Evolutionary conservation across 176 grass and related monocot species (phyloP), one percentile per base, ranked within the genome.

Genomic region (Urochloa ruziziensis): DNA sequence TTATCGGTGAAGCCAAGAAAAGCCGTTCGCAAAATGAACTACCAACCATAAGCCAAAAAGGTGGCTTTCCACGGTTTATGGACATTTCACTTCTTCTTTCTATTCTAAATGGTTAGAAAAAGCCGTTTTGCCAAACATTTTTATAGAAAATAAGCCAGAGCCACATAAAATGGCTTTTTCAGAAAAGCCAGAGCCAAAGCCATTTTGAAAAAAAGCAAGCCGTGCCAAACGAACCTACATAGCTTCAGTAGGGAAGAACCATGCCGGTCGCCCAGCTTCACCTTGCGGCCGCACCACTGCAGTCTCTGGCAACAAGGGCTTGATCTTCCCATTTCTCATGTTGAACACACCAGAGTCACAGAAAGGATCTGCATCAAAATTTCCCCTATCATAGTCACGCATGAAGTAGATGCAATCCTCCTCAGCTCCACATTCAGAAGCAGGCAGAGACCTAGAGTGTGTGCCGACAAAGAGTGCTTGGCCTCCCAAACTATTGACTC

Each of bases 341-440:
- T 14, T 80, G 62, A 52, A 80, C 12, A 67, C 52, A 59, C 73
- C 73, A 57, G 52, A 76, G 34, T 59, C 73, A 27, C 16, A 6
- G 1, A 59, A 44, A 59, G 44, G 17, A 63, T 62, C 40, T 1
- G 56, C 37, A 12, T 18, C 42, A 30, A 39, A 15, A n/a, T n/a
- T 14, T 14, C 5, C 42, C 3, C 14, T 1, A 2, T 34, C 2
- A 48, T 16, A 47, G 23, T 18, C 24, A 71, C 15, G 15, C 42
- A 49, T 46, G 69, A 72, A 72, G 14, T 49, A 72, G 43, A 72
- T 49, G 69, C 43, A 43, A 47, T 72, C 24, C 7, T 72, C 69
- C 49, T 72, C 24, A 47, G 19, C 44, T 30, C 27, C 42, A 24
- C 14, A 72, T 49, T 72, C 25, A 19, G 25, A 42, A 25, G 43